These are phyloP conservation scores for Penicillium expansum DNA, from an alignment of 2,329 filamentous ascomycete species.

Conservation along the genomic window DNA sequence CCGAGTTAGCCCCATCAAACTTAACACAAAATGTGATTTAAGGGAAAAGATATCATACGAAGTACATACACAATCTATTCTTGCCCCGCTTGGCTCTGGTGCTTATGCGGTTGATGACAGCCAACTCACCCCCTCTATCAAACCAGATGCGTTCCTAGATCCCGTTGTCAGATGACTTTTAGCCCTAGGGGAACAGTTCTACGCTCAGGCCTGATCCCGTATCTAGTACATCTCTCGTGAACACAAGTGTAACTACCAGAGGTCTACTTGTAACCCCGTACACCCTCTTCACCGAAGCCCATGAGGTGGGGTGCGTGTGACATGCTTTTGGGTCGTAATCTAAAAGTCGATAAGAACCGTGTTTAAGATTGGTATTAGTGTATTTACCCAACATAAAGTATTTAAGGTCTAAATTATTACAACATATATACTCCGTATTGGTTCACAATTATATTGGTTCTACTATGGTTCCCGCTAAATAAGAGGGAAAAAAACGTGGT, in stretches of 20 bases:
- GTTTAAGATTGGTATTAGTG: not conserved
- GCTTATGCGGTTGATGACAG: slow-evolving; percentile 4
- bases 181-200: not conserved
- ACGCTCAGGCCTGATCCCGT: slow-evolving; percentile 18
- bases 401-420: not conserved
- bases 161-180: slow-evolving; percentile 22
- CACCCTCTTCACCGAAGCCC: slow-evolving; percentile 1
- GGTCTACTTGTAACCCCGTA: not conserved
- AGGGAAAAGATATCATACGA: not conserved
- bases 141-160: slow-evolving; percentile 30
- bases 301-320: slow-evolving; percentile 2
- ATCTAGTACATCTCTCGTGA: not conserved
- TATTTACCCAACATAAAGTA: not conserved
- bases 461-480: not conserved
- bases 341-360: not conserved
- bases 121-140: slow-evolving; percentile 4
- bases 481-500: not conserved
- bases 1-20: not conserved
- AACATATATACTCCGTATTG: too few relatives aligned
- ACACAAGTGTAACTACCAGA: slow-evolving; percentile 1
- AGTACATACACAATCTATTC: not conserved
- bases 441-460: not conserved
- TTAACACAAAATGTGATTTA: not conserved
- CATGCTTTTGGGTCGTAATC: slow-evolving; percentile 3
- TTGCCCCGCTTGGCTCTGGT: not conserved